A percentile compares a stretch with the other conserved stretches of the same genome.
phyloP scores from a whole-genome alignment of 441 rosid genomes.

The Erodium moschatum region DNA sequence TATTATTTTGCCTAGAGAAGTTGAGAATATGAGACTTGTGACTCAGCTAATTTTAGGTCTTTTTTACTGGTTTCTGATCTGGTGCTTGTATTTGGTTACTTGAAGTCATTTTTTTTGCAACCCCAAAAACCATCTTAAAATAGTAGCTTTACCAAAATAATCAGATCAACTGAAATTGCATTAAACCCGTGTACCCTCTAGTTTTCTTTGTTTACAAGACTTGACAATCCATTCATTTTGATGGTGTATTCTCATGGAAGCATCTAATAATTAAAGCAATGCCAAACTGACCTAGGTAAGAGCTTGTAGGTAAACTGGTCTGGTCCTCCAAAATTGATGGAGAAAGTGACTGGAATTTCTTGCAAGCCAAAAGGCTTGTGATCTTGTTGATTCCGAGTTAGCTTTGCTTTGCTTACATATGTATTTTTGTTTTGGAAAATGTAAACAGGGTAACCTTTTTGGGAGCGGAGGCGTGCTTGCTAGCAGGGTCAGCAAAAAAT shows the following conservation, averaged over 20 bases:
- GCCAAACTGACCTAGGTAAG: not conserved
- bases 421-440: conserved; percentile 11
- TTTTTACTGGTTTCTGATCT: too few species aligned
- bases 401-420: not conserved
- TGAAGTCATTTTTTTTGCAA: too few species aligned
- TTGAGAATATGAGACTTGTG: too few species aligned
- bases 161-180: too few species aligned
- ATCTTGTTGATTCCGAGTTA: not conserved
- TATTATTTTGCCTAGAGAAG: too few species aligned
- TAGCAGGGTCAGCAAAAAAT: conserved; percentile 87
- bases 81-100: too few species aligned
- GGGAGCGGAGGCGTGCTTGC: conserved; percentile 85
- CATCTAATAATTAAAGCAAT: not conserved
- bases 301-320: too few species aligned
- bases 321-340: not conserved
- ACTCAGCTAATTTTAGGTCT: too few species aligned
- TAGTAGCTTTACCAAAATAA: not conserved
- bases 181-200: not conserved
- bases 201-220: not conserved
- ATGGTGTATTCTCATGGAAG: not conserved
- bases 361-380: not conserved
- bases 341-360: not conserved
- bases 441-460: conserved; percentile 61
- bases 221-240: not conserved
- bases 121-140: not conserved